Percentiles rank a stretch among this genome's conserved stretches.
phyloP scores from a whole-genome alignment of 1,139 yeast species.

The Candida tetrigidarum region DNA sequence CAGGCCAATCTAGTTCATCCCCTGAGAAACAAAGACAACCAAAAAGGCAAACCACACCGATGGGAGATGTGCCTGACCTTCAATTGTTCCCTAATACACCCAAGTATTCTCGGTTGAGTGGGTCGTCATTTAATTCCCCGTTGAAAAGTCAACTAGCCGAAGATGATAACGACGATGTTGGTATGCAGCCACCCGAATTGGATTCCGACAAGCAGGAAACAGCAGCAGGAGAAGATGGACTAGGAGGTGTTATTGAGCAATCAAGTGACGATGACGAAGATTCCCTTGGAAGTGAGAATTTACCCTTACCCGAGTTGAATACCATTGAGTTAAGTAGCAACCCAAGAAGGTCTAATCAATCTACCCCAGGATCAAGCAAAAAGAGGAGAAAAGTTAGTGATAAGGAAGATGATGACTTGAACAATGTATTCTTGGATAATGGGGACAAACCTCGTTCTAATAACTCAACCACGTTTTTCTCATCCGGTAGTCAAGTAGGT shows the following conservation, averaged over 20 bases:
- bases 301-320: slow-evolving; percentile 28
- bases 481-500: slow-evolving; percentile 11
- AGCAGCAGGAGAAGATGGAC: too few species aligned
- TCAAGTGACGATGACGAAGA: slow-evolving; percentile 20
- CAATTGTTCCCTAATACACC: slow-evolving; percentile 59
- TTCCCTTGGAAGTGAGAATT: neutral
- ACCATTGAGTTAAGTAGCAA: slow-evolving; percentile 24
- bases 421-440: slow-evolving; percentile 38
- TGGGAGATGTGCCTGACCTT: slow-evolving; percentile 26
- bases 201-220: slow-evolving; percentile 9
- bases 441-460: slow-evolving; percentile 12
- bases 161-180: slow-evolving; percentile 39
- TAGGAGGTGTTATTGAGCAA: slow-evolving; percentile 2
- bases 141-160: slow-evolving; percentile 29
- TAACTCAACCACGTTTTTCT: slow-evolving; percentile 8
- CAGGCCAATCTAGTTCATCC: slow-evolving; percentile 8
- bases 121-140: slow-evolving; percentile 28
- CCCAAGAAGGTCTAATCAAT: slow-evolving; percentile 9
- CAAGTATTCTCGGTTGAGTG: slow-evolving; percentile 31
- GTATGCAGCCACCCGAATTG: slow-evolving; percentile 37
- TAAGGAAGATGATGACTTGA: slow-evolving; percentile 22
- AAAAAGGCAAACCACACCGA: slow-evolving; percentile 16
- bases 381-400: slow-evolving; percentile 15
- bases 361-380: slow-evolving; percentile 8
- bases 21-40: slow-evolving; percentile 2